phyloP scores from a whole-genome alignment of 108 stramenopile species.

The Licmophora abbreviata region DNA sequence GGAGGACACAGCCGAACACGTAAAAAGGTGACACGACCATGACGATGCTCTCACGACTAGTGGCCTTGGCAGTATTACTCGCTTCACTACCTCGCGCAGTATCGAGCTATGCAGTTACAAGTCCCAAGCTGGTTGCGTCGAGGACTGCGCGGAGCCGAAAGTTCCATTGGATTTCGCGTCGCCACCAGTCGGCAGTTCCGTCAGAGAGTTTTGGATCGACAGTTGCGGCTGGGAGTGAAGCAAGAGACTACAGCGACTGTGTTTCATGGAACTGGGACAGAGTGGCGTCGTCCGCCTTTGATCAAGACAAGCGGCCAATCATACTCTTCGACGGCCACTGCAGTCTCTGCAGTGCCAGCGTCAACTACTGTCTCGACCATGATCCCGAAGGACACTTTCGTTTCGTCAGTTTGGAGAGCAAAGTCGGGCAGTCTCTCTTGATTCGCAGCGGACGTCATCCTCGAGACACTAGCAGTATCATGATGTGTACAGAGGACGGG shows the following conservation, averaged over 20 bases:
- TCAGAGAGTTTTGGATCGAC: too few species aligned
- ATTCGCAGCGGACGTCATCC: constrained; percentile 16
- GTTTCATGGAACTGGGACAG: constrained; percentile 16
- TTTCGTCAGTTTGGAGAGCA: constrained; percentile 25
- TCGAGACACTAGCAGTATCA: constrained; percentile 5
- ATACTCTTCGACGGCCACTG: constrained; percentile 68
- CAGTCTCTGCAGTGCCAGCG: constrained; percentile 59
- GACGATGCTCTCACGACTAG: too few species aligned
- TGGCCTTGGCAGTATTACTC: too few species aligned
- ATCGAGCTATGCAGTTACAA: too few species aligned
- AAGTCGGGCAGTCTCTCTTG: constrained; percentile 23
- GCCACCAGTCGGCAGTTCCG: too few species aligned
- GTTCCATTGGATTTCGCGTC: too few species aligned
- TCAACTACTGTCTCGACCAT: constrained; percentile 51
- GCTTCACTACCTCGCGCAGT: too few species aligned
- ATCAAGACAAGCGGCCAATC: constrained; percentile 31
- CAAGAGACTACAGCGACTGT: background rate
- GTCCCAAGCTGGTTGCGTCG: too few species aligned
- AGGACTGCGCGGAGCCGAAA: too few species aligned
- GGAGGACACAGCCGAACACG: too few species aligned
- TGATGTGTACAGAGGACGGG: constrained; percentile 11
- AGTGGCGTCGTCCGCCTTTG: constrained; percentile 13
- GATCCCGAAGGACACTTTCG: constrained; percentile 31
- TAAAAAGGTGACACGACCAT: too few species aligned
- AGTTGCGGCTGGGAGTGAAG: background rate